Evolutionary conservation across 1,284 basidiomycete genomes (phyloP).

Genomic region (Apiotrichum sp.): DNA sequence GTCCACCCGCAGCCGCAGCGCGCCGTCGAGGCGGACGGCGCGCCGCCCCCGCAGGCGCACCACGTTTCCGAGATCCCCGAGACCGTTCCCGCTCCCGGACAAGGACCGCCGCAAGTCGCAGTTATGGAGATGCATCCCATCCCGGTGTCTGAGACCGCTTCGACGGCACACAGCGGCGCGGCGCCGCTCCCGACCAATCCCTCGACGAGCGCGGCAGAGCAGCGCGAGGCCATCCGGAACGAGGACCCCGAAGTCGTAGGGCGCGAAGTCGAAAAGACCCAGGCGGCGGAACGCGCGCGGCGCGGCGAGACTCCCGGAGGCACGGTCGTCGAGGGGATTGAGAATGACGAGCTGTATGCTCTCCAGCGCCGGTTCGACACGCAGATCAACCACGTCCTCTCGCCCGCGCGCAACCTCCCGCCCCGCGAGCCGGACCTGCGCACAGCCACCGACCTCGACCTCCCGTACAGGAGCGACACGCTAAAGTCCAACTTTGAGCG

Average conservation of each 20-base stretch:
- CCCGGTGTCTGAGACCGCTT: no score
- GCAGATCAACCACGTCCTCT: constrained; percentile 48
- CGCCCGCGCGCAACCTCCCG: constrained; percentile 38
- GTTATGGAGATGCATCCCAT: no score
- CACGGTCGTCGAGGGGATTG: constrained; percentile 45
- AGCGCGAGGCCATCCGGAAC: no score
- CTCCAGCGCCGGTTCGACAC: constrained; percentile 47
- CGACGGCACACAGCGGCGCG: no score
- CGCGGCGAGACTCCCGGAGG: constrained; percentile 39
- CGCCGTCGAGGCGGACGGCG: no score
- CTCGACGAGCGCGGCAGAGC: no score
- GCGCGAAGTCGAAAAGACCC: constrained; percentile 38
- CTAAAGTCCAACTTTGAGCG: constrained; percentile 53
- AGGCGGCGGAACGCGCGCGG: constrained; percentile 42
- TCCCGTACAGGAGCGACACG: constrained; percentile 44
- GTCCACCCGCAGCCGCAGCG: no score
- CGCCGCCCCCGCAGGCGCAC: no score
- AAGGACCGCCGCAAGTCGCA: no score
- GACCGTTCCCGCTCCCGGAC: no score
- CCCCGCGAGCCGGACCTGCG: constrained; percentile 39
- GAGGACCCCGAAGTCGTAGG: not conserved
- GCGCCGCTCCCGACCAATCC: no score
- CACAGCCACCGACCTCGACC: constrained; percentile 6
- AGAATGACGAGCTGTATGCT: constrained; percentile 47
- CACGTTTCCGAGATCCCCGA: no score